Evolutionary conservation across 1,139 yeast species (phyloP).

Genomic region (Yamadazyma diospyri): DNA sequence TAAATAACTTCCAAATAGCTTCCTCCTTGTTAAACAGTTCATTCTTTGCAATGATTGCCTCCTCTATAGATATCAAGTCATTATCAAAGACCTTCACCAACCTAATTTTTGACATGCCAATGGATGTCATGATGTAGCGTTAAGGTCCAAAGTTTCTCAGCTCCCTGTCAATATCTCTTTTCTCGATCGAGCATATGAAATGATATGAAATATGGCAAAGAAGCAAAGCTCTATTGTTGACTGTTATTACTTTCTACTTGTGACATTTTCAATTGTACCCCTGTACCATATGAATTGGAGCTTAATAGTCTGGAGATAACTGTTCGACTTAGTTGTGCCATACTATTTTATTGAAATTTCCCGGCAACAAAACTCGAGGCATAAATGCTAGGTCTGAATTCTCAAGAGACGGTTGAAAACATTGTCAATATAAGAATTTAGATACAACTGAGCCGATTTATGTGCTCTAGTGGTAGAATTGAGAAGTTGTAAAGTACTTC

Average conservation of each 20-base stretch:
- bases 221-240: conserved; percentile 24
- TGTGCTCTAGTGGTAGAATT: conserved; percentile 27
- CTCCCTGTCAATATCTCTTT: conserved; percentile 11
- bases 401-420: conserved; percentile 27
- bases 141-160: conserved; percentile 23
- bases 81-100: conserved; percentile 20
- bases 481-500: conserved; percentile 31
- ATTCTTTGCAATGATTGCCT: conserved; percentile 21
- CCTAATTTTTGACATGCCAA: conserved; percentile 35
- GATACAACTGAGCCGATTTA: conserved; percentile 22
- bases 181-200: conserved; percentile 21
- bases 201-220: conserved; percentile 35
- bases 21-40: conserved; percentile 14
- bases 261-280: conserved; percentile 31
- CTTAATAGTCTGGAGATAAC: conserved; percentile 37
- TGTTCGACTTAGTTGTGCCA: conserved; percentile 28
- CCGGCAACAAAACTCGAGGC: conserved; percentile 33
- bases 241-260: conserved; percentile 16
- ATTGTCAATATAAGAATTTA: conserved; percentile 23
- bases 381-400: conserved; percentile 39
- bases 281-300: conserved; percentile 38
- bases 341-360: conserved; percentile 20
- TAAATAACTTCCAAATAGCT: conserved; percentile 74
- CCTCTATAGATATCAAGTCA: conserved; percentile 18
- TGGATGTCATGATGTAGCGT: conserved; percentile 32